Base-by-base conservation (phyloP, 306 rosid species). In the Heteromeles arbutifolia region DNA sequence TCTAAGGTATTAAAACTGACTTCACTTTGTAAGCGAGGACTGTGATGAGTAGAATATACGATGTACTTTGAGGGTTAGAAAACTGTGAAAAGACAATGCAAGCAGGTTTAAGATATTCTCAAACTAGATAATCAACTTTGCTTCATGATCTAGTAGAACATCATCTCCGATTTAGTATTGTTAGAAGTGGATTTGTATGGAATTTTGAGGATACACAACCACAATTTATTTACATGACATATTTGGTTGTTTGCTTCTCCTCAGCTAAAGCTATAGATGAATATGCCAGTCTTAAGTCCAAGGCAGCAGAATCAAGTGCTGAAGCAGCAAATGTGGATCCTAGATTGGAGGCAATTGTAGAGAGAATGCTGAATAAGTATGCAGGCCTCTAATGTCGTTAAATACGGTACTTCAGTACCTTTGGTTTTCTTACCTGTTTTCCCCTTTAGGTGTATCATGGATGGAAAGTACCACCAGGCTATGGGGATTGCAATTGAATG, bases 201-300 rank as follows among this genome's bases (percentile, higher is more conserved):
- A 65, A 56, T 19, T 25, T 24, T 76, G 24, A 15, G 26, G 14
- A n/a, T 39, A 14, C 26, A 34, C 56, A 37, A 37, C 28, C 19
- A 29, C 34, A 56, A 5, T 67, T 66, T 45, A 8, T 32, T 63
- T 79, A 25, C 71, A 31, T 72, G 74, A 70, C 21, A 26, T 71
- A 56, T 28, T 78, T 53, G 34, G 41, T 74, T 68, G 62, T 78
- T 78, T 87, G n/a, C 74, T 81, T 53, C 72, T 81, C 76, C 73
- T 77, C 94, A 96, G 99, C 97, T 77, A 92, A 92, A 81, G 98
- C 98, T 56, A 92, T 96, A 37, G 99, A 96, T 76, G 97, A 89
- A 84, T 92, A 96, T 73, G 93, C 98, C 62, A 89, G 86, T 86
- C 84, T 92, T 17, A 90, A 87, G 87, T 83, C 87, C 24, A 89